Evolutionary conservation across 2,329 filamentous ascomycete genomes (phyloP).

Genomic region (Ceratocystis cacaofunesta): DNA sequence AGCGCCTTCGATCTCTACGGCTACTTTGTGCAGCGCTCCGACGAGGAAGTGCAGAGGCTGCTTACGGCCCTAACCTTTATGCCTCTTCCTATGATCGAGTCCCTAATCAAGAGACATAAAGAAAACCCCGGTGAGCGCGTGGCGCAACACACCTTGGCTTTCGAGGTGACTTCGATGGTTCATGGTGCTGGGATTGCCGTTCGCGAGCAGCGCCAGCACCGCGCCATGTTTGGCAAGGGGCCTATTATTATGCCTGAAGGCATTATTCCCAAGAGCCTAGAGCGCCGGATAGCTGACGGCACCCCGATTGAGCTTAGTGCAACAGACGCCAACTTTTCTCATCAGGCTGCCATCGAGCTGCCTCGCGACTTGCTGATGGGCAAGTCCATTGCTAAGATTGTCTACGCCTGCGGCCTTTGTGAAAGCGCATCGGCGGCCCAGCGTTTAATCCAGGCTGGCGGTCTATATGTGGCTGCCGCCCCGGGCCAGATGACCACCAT

Average conservation of each 20-base stretch:
- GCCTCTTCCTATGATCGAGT: slow-evolving; percentile 50
- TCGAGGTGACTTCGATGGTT: slow-evolving; percentile 65
- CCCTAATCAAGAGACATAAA: slow-evolving; percentile 53
- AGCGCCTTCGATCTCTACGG: slow-evolving; percentile 75
- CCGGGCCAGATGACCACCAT: slow-evolving; percentile 30
- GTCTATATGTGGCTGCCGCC: slow-evolving; percentile 45
- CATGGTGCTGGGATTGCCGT: slow-evolving; percentile 55
- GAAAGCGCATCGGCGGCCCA: slow-evolving; percentile 42
- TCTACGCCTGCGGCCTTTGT: slow-evolving; percentile 45
- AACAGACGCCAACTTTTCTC: slow-evolving; percentile 31
- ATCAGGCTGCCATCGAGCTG: slow-evolving; percentile 41
- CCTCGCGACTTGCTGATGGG: slow-evolving; percentile 40
- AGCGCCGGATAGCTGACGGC: slow-evolving; percentile 12
- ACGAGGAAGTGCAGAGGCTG: slow-evolving; percentile 66
- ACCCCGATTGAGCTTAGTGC: slow-evolving; percentile 16
- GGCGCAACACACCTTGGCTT: slow-evolving; percentile 72
- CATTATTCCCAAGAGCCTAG: slow-evolving; percentile 12
- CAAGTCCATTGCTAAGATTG: slow-evolving; percentile 42
- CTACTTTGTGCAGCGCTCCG: slow-evolving; percentile 73
- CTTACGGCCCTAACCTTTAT: slow-evolving; percentile 86
- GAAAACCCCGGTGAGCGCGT: slow-evolving; percentile 53
- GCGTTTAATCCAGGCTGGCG: slow-evolving; percentile 39
- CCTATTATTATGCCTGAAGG: slow-evolving; percentile 12
- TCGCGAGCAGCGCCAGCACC: slow-evolving; percentile 43
- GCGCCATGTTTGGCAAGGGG: slow-evolving; percentile 31